Evolutionary conservation across 768 basidiomycete species (phyloP).

Genomic region (Leccinum aurantiacum): DNA sequence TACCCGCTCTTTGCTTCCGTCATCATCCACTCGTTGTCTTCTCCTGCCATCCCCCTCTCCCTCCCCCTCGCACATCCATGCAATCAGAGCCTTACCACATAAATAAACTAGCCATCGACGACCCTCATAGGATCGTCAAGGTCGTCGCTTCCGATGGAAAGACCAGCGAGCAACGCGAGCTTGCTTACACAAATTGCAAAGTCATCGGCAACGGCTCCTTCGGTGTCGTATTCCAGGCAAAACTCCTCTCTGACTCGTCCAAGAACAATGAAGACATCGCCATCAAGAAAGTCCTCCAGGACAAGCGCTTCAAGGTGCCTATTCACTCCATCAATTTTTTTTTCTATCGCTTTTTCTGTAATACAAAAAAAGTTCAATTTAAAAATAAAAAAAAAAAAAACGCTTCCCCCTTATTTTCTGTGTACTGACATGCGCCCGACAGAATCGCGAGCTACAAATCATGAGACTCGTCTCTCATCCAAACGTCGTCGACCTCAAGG

Average conservation of each 20-base stretch:
- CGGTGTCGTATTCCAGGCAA: constrained; percentile 97
- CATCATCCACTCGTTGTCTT: constrained; percentile 36
- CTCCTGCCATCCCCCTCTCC: constrained; percentile 35
- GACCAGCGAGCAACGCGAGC: constrained; percentile 80
- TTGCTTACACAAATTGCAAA: constrained; percentile 96
- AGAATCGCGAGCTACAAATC: constrained; percentile 99
- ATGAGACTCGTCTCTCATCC: constrained; percentile 97
- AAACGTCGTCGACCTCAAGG: constrained; percentile 95
- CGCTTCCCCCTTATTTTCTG: not conserved
- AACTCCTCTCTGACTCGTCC: constrained; percentile 63
- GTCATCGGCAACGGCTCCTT: constrained; percentile 99
- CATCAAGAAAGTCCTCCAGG: constrained; percentile 99
- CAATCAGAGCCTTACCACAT: constrained; percentile 26
- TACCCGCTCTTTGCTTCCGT: constrained; percentile 23
- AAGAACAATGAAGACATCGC: constrained; percentile 86
- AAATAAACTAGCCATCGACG: constrained; percentile 71
- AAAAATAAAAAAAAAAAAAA: not conserved
- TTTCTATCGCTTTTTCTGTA: constrained; percentile 9
- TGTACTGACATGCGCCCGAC: constrained; percentile 18
- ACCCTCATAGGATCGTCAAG: constrained; percentile 94
- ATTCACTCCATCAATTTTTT: constrained; percentile 7
- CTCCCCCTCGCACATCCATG: constrained; percentile 21
- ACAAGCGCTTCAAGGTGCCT: constrained; percentile 99
- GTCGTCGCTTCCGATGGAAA: constrained; percentile 96
- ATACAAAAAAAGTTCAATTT: not conserved